Base-by-base conservation (phyloP, 352 stramenopile species). In the Elongisporangium senticosum region DNA sequence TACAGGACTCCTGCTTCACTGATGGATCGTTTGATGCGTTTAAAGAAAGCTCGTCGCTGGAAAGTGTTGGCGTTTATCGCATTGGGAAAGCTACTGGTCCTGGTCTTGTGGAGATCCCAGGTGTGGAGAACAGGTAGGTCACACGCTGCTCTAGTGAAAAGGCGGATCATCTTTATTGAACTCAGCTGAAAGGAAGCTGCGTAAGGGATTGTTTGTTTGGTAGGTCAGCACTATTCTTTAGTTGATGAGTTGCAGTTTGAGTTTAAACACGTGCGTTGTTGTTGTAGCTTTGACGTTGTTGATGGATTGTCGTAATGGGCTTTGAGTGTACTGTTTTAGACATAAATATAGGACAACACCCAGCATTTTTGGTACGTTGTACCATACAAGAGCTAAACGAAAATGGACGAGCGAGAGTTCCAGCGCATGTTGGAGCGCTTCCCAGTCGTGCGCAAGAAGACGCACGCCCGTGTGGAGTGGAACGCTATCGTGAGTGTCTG, bases 331-430 rank as follows among this genome's bases (percentile, higher is more conserved):
- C 33, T 4, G 33, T 43, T 43, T 4, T 14, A 17, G 33, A 43
- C 11, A 43, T 6, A 43, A 43, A 10, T 17, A 43, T 43, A 43
- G 13, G 33, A 43, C 33, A 1, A 14, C 33, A 43, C 2, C 33
- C 11, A 5, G 23, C 23, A 3, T 10, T 4, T 39, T 43, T 43
- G 33, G 33, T 43, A 43, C 33, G 13, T 17, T 43, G 33, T 43
- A 43, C 33, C 33, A 43, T 10, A 17, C 33, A 17, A 37, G 26
- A 37, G 26, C 26, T 37, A 11, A 43, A 4, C 20, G 17, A 63
- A n/a, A 6, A 92, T 92, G 83, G 77, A 92, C 71, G 80, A 89
- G 19, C 26, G 28, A 59, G 80, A 90, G 71, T 92, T 92, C 71
- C 61, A 69, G 64, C 70, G 71, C 37, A 61, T 83, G 72, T 65